Base-by-base conservation (phyloP, 2,329 filamentous ascomycete genomes). In the Endoconidiophora polonica region DNA sequence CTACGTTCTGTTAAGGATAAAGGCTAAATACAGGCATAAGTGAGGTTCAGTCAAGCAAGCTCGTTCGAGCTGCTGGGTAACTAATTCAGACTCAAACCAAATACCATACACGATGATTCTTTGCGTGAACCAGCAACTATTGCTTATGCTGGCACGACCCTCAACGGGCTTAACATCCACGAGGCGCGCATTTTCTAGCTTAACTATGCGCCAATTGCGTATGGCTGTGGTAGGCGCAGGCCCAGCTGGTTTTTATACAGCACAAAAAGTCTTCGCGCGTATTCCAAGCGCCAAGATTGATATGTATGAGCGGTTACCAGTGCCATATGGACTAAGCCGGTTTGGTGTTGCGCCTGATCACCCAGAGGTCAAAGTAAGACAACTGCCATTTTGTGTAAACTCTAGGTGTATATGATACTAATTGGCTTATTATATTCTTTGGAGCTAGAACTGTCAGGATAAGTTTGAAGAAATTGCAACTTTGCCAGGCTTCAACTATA, bases 271-370 rank as follows among this genome's bases (percentile, higher is more conserved):
- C 50, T 81, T 96, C 72, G 75, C 76, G 49, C 85, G 80, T 59
- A 72, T 91, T 37, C 71, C 79, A 20, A 69, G 80, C 60, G 79
- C 81, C 0, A 73, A 76, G 46, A 74, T 98, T 20, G 90, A 96
- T 65, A 96, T 98, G 90, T 98, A 94, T 61, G 91, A 98, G 66
- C 79, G 86, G 24, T 68, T 96, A 38, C 91, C 91, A 0, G 87
- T 94, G 3, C 91, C 91, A 0, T 98, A 86, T 61, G 91, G 91
- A 1, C 73, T 98, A 50, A 88, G 94, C 46, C 75, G 91, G 50
- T 94, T 91, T 60, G 91, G 91, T 6, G 91, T 98, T 52, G 93
- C 91, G n/a, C 91, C 91, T 4, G 91, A 98, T 62, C 91, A 98
- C 65, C 90, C 91, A 0, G 90, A 98, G 67, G 91, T 98, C 57